Evolutionary conservation across 768 basidiomycete species (phyloP).

Genomic region (Mycena latifolia): DNA sequence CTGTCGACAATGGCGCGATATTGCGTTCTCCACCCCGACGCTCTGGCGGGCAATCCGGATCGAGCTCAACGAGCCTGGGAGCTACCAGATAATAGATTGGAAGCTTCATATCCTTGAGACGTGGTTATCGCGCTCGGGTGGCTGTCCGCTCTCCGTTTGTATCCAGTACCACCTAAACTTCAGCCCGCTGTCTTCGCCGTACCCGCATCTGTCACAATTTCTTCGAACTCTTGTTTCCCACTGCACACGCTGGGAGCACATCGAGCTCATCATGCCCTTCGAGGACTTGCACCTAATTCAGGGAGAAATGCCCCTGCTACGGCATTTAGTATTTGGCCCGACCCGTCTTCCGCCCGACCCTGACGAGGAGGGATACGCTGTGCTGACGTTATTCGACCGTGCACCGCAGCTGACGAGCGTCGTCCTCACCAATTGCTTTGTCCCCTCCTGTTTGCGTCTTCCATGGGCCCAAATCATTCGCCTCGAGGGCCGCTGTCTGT

Average conservation of each 20-base stretch:
- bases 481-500: conserved; percentile 6
- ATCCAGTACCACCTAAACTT: neutral
- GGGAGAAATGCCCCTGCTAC: conserved; percentile 22
- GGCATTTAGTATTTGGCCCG: conserved; percentile 11
- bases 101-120: neutral
- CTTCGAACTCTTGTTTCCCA: neutral
- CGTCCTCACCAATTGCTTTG: neutral
- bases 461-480: conserved; percentile 10
- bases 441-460: neutral
- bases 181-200: neutral
- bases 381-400: neutral
- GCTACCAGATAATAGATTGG: neutral
- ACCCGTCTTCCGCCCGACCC: neutral
- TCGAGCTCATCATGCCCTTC: conserved; percentile 7
- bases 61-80: too few relatives aligned
- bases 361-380: neutral
- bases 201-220: neutral
- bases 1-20: conserved; percentile 7
- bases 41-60: conserved; percentile 3
- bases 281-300: neutral
- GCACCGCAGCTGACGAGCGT: neutral
- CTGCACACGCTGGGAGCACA: conserved; percentile 8
- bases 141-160: neutral
- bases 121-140: conserved; percentile 5
- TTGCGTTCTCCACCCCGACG: conserved; percentile 6